These are phyloP conservation scores for Sarcodon sp. DNA, from an alignment of 768 basidiomycete species.

Conservation along the genomic window DNA sequence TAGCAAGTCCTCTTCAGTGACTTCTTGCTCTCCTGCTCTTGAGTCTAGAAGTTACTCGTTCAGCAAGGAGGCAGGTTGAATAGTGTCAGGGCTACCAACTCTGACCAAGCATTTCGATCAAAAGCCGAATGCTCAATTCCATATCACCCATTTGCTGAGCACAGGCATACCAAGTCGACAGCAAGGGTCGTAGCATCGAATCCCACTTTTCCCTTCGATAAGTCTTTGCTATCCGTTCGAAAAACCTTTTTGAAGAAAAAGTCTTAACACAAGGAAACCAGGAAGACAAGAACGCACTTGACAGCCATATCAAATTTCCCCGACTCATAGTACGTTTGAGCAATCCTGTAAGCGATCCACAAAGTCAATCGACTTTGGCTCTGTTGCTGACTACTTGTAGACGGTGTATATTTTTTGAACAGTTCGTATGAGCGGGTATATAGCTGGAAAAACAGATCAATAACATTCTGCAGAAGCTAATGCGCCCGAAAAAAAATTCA, in stretches of 20 bases:
- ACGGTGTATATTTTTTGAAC: slow-evolving; percentile 62
- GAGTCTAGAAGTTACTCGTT: neutral
- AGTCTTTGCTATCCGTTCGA: slow-evolving; percentile 82
- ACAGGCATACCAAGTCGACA: slow-evolving; percentile 74
- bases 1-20: slow-evolving; percentile 52
- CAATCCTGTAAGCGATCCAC: slow-evolving; percentile 88
- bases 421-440: slow-evolving; percentile 92
- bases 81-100: slow-evolving; percentile 27
- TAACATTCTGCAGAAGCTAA: neutral
- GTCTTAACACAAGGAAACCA: too few species aligned
- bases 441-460: slow-evolving; percentile 34
- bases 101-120: slow-evolving; percentile 75
- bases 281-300: slow-evolving; percentile 33
- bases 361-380: slow-evolving; percentile 73
- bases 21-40: slow-evolving; percentile 25
- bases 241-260: slow-evolving; percentile 43
- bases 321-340: slow-evolving; percentile 69
- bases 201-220: slow-evolving; percentile 84
- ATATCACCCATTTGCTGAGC: slow-evolving; percentile 69
- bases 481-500: slow-evolving; percentile 14
- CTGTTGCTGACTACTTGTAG: slow-evolving; percentile 18
- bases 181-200: slow-evolving; percentile 57
- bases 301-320: slow-evolving; percentile 83
- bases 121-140: slow-evolving; percentile 59
- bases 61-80: neutral